A percentile compares a stretch with the other conserved stretches of the same genome.
Conservation (phyloP, 2,329 filamentous ascomycete genomes). For the Epichloe brachyelytri region DNA sequence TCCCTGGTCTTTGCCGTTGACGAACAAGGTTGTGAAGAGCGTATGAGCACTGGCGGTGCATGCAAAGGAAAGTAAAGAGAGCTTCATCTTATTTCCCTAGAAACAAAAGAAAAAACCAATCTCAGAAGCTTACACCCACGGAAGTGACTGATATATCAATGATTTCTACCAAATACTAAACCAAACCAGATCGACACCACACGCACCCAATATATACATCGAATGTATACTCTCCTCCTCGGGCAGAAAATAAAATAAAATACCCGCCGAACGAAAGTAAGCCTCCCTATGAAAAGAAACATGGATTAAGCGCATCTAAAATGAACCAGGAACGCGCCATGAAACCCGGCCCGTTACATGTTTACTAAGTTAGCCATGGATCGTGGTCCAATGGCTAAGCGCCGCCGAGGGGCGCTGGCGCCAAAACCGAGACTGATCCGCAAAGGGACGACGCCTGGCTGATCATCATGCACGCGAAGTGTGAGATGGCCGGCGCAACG, state of each 20-base stretch:
- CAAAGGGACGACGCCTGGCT: background rate
- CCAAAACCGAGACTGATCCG: background rate
- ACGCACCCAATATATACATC: no score
- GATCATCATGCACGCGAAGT: background rate
- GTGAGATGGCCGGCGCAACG: background rate
- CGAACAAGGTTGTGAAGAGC: constrained; percentile 48
- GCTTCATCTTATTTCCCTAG: constrained; percentile 20
- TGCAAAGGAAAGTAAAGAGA: constrained; percentile 23
- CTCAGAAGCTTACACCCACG: no score
- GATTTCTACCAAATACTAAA: no score
- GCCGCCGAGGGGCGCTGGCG: background rate
- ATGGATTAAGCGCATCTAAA: background rate
- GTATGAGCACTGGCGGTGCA: constrained; percentile 41
- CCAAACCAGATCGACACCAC: no score
- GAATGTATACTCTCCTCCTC: no score
- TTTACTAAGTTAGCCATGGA: background rate
- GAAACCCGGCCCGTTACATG: constrained; percentile 1
- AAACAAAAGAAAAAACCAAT: no score
- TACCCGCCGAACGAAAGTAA: background rate
- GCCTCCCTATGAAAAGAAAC: background rate
- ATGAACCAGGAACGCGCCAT: background rate
- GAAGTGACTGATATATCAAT: no score
- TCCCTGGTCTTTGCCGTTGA: constrained; percentile 51
- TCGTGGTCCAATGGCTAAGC: background rate
- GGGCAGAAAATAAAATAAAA: no score